Percentiles rank a stretch among this genome's conserved stretches.
Evolutionary conservation across 2,329 filamentous ascomycete genomes (phyloP).

Genomic region (Leptodontidium sp.): DNA sequence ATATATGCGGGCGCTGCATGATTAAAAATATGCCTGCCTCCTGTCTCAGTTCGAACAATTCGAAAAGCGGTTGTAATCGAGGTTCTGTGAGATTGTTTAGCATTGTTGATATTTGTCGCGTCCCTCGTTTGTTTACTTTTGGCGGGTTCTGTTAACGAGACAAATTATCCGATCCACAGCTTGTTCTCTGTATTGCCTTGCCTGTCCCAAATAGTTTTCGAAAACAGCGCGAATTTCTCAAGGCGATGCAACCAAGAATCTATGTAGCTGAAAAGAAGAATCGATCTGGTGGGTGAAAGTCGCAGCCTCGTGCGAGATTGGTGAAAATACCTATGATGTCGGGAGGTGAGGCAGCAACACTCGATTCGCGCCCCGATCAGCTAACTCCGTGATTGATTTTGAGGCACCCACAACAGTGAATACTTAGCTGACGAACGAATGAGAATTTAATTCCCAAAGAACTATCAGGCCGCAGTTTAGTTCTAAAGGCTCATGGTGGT

Average conservation of each 20-base stretch:
- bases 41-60: not conserved
- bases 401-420: not conserved
- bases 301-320: not conserved
- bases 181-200: too few species aligned
- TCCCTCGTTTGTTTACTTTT: not conserved
- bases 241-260: too few species aligned
- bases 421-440: too few species aligned
- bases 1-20: constrained; percentile 27
- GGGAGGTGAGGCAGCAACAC: not conserved
- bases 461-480: too few species aligned
- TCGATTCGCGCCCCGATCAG: not conserved
- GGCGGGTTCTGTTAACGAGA: not conserved
- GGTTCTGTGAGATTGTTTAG: not conserved
- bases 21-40: not conserved
- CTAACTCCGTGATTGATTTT: not conserved
- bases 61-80: not conserved
- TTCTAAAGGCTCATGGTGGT: too few species aligned
- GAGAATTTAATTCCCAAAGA: too few species aligned
- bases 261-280: not conserved
- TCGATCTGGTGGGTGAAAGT: not conserved
- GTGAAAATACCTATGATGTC: not conserved
- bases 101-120: not conserved
- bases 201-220: too few species aligned
- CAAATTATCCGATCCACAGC: not conserved
- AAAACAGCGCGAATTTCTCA: too few species aligned